Percentiles rank a stretch among this genome's conserved stretches.
Conservation (phyloP, 148 eudicot genomes). For the Polygonum maritimum region DNA sequence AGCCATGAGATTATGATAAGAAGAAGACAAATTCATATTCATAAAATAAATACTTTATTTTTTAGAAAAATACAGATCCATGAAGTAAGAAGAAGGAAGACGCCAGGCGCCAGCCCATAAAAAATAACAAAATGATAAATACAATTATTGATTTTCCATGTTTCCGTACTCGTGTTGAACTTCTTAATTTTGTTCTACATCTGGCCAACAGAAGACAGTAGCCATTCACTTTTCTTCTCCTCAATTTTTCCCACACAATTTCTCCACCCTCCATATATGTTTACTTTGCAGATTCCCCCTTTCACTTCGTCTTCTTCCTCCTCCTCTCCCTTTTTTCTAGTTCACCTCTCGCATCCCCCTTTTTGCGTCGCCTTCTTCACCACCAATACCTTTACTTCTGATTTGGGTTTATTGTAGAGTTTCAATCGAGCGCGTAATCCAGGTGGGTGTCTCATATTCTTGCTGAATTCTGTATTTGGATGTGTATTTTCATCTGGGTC, state of each 20-base stretch:
- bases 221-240: conserved; percentile 7
- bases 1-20: not conserved
- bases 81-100: not conserved
- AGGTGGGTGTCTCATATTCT: conserved; percentile 4
- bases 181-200: not conserved
- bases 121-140: not conserved
- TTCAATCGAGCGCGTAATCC: not conserved
- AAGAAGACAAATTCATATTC: not conserved
- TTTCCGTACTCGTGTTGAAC: not conserved
- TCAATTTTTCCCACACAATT: not conserved
- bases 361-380: not conserved
- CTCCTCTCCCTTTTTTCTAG: conserved; percentile 5
- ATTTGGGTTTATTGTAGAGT: not conserved
- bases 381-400: not conserved
- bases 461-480: not conserved
- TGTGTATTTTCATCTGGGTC: not conserved
- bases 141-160: not conserved
- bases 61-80: not conserved
- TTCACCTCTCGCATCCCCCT: conserved; percentile 7
- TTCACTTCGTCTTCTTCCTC: conserved; percentile 4
- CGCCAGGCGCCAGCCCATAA: not conserved
- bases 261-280: conserved; percentile 10
- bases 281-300: conserved; percentile 8
- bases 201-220: not conserved
- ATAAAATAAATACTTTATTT: too few species aligned